Evolutionary conservation across 345 rosid species (phyloP), one percentile per base, ranked within the genome.

Genomic region (Rhizophora mangle): DNA sequence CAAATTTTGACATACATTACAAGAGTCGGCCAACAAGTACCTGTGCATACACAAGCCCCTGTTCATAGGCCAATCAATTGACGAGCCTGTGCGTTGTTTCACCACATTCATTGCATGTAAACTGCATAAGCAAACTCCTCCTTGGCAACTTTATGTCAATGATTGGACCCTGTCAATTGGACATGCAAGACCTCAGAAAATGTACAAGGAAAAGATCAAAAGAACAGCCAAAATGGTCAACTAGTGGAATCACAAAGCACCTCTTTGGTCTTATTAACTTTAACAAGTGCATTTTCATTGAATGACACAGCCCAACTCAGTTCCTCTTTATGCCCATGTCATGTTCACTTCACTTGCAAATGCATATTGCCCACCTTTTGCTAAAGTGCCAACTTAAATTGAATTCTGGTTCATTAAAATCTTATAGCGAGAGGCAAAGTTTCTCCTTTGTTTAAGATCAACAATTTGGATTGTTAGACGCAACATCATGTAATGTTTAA

Each of bases 21-120:
- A 20, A 57, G 34, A 59, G 63, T 29, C 64, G 22, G 77, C 30
- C 49, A n/a, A 72, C 8, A 59, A 63, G 1, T 58, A 92, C 99
- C 86, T 95, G 96, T 5, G 90, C 94, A 75, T 74, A 92, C 43
- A 92, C 90, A 74, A 88, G 86, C 30, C 99, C 99, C 3, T 82
- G 81, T 72, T 95, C 96, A 80, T 87, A 87, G 29, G 98, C 97
- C 64, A 87, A 63, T 1, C 86, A 88, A 82, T 85, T 95, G 63
- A 90, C 85, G 61, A 90, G 92, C 84, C 97, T 88, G 43, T 87
- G 78, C 6, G 94, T 84, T 69, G 94, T 88, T 79, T 79, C 98
- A 36, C 94, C 96, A 65, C 97, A 95, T 15, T 81, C 81, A 69
- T 83, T 72, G 59, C 97, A 95, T 24, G 84, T 88, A 71, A 95